A percentile compares a stretch with the other conserved stretches of the same genome.
These are phyloP conservation scores for Citrus unshiu DNA, from an alignment of 345 rosid species.

Conservation along the genomic window DNA sequence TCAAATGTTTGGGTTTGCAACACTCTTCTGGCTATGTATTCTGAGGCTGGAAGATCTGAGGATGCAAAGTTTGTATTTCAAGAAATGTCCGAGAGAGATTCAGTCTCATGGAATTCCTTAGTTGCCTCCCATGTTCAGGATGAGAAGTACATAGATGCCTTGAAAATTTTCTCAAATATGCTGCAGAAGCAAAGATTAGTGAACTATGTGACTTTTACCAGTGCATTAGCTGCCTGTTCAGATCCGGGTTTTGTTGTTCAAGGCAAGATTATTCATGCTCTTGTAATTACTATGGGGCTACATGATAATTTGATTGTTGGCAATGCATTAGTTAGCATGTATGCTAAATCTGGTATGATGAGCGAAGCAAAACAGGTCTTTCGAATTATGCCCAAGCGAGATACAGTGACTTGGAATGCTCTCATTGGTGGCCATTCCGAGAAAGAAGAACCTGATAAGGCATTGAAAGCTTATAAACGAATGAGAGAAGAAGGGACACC, in stretches of 20 bases:
- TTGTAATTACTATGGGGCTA: conserved; percentile 45
- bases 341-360: conserved; percentile 60
- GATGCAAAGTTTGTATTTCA: conserved; percentile 61
- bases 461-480: conserved; percentile 44
- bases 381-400: conserved; percentile 39
- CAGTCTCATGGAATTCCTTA: conserved; percentile 81
- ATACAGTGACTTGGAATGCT: conserved; percentile 80
- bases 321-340: conserved; percentile 70
- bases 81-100: conserved; percentile 63
- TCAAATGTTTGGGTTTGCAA: conserved; percentile 53
- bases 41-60: conserved; percentile 52
- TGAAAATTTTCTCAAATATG: conserved; percentile 46
- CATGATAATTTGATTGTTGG: conserved; percentile 57
- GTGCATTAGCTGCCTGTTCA: conserved; percentile 75
- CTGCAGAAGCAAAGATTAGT: conserved; percentile 27
- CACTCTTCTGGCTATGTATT: conserved; percentile 69
- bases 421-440: conserved; percentile 73
- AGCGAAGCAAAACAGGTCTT: conserved; percentile 51
- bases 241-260: conserved; percentile 36
- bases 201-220: conserved; percentile 67
- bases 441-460: conserved; percentile 43
- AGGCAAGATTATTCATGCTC: conserved; percentile 68
- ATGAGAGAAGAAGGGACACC: conserved; percentile 56
- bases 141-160: conserved; percentile 53
- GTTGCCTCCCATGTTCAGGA: conserved; percentile 55